Base-by-base conservation (phyloP, 2,329 filamentous ascomycete species). In the Ascochyta lentis region DNA sequence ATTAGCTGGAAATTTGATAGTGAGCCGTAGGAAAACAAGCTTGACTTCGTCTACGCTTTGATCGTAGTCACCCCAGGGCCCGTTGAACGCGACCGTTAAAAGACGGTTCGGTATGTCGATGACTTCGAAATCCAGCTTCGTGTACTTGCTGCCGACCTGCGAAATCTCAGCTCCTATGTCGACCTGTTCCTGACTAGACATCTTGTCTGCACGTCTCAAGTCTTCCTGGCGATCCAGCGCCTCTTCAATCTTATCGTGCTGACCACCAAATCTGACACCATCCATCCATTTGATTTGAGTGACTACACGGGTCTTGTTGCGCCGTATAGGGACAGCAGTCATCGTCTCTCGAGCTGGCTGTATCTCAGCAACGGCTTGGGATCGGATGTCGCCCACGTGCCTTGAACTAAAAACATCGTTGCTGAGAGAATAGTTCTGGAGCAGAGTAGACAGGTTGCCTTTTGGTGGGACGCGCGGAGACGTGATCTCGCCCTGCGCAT, bases 231-330 rank as follows among this genome's bases (percentile, higher is more conserved):
- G 59, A 52, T 52, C 49, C 8, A 44, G 53, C 16, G 63, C 62
- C 9, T 67, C 65, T 26, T 69, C 58, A 12, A 54, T 56, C 29
- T 72, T 67, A 29, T 66, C 62, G 13, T 63, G 67, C 9, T 69
- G 70, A 34, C 71, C 77, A 78, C 80, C 82, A 50, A 88, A 85
- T 60, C 86, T 87, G 37, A 88, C 84, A 46, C 85, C 86, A 54
- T 83, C 83, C 83, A 88, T 86, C 85, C 85, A 88, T 2, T 81
- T 79, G 51, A 88, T 86, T 15, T 84, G 83, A 53, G 85, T 85
- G 22, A 81, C 80, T 50, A 83, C 81, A 37, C 79, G 80, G 45
- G 78, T 78, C 50, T 78, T 64, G 19, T 78, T 78, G 37, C 78
- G 78, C 23, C 80, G 79, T 58, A 82, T 80, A 67, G 81, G 80